A percentile compares a stretch with the other conserved stretches of the same genome.
Evolutionary conservation across 768 basidiomycete species (phyloP).

Genomic region (Neoboletus subvelutipes): DNA sequence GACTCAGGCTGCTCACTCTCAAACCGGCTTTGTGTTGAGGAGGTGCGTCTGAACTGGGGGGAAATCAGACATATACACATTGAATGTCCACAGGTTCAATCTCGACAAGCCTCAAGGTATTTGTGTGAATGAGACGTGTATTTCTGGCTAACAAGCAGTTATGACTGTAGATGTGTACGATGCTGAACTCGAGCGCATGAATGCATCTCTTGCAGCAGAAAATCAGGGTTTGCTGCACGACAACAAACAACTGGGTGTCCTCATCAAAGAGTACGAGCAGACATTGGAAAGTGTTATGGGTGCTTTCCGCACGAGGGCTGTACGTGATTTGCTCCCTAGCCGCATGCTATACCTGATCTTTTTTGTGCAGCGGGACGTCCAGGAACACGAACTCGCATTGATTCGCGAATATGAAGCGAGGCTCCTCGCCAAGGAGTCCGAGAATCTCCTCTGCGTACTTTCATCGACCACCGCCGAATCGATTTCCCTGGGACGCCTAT

Average conservation of each 20-base stretch:
- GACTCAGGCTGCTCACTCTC: slow-evolving; percentile 86
- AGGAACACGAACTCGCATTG: slow-evolving; percentile 86
- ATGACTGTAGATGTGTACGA: slow-evolving; percentile 76
- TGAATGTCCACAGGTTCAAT: slow-evolving; percentile 60
- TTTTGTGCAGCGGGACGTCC: slow-evolving; percentile 73
- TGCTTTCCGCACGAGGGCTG: slow-evolving; percentile 85
- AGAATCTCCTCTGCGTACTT: slow-evolving; percentile 57
- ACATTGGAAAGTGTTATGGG: slow-evolving; percentile 95
- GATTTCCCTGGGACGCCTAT: slow-evolving; percentile 66
- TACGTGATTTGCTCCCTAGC: slow-evolving; percentile 42
- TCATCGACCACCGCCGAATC: slow-evolving; percentile 64
- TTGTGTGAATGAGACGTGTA: background rate
- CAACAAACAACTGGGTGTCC: slow-evolving; percentile 88
- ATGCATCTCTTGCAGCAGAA: slow-evolving; percentile 70
- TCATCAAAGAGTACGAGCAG: slow-evolving; percentile 96
- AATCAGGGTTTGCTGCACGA: slow-evolving; percentile 87
- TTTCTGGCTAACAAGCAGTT: slow-evolving; percentile 1
- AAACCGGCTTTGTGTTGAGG: slow-evolving; percentile 89
- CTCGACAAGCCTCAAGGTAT: slow-evolving; percentile 82
- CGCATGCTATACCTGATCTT: background rate
- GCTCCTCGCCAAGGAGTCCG: slow-evolving; percentile 73
- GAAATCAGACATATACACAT: background rate
- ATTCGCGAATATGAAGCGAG: slow-evolving; percentile 90
- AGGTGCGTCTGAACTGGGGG: slow-evolving; percentile 44
- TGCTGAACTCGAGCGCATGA: slow-evolving; percentile 87